Evolutionary conservation across 108 stramenopile genomes (phyloP).

Genomic region (Pseudonitzschia delicatissima): DNA sequence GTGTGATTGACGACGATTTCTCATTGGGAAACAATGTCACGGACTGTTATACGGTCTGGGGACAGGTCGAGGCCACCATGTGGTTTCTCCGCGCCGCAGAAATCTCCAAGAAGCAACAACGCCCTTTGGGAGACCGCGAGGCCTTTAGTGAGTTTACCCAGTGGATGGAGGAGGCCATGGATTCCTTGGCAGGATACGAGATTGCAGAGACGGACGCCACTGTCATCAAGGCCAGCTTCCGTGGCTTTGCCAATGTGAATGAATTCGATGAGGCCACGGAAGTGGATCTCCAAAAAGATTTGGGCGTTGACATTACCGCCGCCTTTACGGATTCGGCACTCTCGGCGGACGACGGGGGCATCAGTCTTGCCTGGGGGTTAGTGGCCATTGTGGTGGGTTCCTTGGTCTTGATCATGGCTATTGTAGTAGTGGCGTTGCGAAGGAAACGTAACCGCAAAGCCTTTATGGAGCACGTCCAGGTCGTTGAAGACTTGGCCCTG

Average conservation of each 20-base stretch:
- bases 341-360: background rate
- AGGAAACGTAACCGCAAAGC: background rate
- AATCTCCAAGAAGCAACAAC: background rate
- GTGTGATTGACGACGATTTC: background rate
- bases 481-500: background rate
- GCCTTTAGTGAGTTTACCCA: background rate
- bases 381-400: background rate
- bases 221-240: background rate
- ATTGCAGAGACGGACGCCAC: background rate
- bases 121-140: slow-evolving; percentile 3
- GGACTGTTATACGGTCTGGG: background rate
- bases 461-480: background rate
- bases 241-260: slow-evolving; percentile 1
- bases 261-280: background rate
- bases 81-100: slow-evolving; percentile 1
- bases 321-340: background rate
- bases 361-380: background rate
- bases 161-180: slow-evolving; percentile 6
- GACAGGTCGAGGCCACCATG: slow-evolving; percentile 6
- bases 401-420: background rate
- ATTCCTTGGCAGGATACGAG: background rate
- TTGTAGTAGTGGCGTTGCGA: background rate
- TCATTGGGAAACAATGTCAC: background rate
- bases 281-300: background rate
- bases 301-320: background rate